These are phyloP conservation scores for Trichoderma sp. DNA, from an alignment of 2,329 filamentous ascomycete species.

Conservation along the genomic window DNA sequence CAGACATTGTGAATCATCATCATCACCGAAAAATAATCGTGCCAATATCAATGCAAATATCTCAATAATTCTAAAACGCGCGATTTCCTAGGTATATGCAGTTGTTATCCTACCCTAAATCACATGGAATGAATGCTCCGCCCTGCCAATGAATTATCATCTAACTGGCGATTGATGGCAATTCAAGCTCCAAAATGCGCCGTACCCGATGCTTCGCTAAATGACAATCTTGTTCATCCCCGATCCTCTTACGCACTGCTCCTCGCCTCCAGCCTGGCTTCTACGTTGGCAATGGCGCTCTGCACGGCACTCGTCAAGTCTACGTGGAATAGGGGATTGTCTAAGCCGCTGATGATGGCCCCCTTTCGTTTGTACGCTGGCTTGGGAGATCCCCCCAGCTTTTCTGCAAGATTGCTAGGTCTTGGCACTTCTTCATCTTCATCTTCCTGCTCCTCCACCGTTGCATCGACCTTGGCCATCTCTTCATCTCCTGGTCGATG, in stretches of 20 bases:
- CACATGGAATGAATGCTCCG: too few relatives aligned
- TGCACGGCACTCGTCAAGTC: conserved; percentile 87
- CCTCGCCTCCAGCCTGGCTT: conserved; percentile 45
- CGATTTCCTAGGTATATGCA: neutral
- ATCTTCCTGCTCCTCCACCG: conserved; percentile 22
- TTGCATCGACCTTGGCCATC: conserved; percentile 32
- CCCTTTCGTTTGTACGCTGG: conserved; percentile 42
- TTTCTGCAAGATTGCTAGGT: neutral
- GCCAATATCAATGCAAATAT: neutral
- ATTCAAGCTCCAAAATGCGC: neutral
- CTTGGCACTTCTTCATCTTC: conserved; percentile 27
- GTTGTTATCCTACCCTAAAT: neutral
- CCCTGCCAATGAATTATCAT: neutral
- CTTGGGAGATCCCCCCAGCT: conserved; percentile 35
- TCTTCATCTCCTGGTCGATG: conserved; percentile 33
- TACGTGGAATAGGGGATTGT: conserved; percentile 88
- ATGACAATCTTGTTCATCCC: neutral
- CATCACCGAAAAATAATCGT: neutral
- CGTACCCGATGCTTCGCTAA: conserved; percentile 3
- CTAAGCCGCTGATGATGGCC: conserved; percentile 78
- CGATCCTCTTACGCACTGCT: neutral
- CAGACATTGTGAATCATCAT: neutral
- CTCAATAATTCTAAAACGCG: neutral
- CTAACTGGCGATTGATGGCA: neutral
- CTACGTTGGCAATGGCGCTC: conserved; percentile 77